A percentile compares a stretch with the other conserved stretches of the same genome.
Evolutionary conservation across 2,329 filamentous ascomycete species (phyloP).

Genomic region (Scleromitrula shiraiana): DNA sequence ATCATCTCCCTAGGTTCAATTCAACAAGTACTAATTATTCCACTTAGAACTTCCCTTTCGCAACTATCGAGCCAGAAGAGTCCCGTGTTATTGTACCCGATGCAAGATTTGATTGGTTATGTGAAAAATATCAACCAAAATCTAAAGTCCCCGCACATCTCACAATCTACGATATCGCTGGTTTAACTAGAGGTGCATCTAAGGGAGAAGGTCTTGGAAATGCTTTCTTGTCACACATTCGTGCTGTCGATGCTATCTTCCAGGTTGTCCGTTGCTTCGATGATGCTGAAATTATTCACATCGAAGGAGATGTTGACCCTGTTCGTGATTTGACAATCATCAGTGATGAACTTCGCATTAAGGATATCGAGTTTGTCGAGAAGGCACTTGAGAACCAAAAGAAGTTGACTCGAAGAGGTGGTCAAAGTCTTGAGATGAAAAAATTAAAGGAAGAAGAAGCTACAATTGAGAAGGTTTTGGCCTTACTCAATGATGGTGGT

Average conservation of each 20-base stretch:
- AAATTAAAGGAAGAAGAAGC: conserved; percentile 93
- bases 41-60: conserved; percentile 87
- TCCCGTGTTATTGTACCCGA: conserved; percentile 95
- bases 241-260: conserved; percentile 96
- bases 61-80: conserved; percentile 98
- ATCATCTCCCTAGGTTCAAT: conserved; percentile 10
- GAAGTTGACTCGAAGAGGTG: conserved; percentile 92
- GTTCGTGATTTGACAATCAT: conserved; percentile 93
- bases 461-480: conserved; percentile 82
- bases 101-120: conserved; percentile 91
- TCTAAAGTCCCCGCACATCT: conserved; percentile 93
- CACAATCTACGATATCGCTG: conserved; percentile 97
- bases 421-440: conserved; percentile 95
- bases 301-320: conserved; percentile 97
- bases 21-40: too few relatives aligned
- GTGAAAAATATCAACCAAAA: conserved; percentile 95
- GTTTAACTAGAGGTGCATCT: conserved; percentile 89
- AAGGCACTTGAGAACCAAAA: conserved; percentile 86
- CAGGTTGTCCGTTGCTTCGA: conserved; percentile 96
- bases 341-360: conserved; percentile 89
- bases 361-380: conserved; percentile 97
- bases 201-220: conserved; percentile 97
- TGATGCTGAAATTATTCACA: conserved; percentile 98
- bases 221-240: conserved; percentile 96
- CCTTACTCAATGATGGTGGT: conserved; percentile 78